Percentiles rank a stretch among this genome's conserved stretches.
Conservation (phyloP, 2,329 filamentous ascomycete species). For the Diaporthe ilicicola region DNA sequence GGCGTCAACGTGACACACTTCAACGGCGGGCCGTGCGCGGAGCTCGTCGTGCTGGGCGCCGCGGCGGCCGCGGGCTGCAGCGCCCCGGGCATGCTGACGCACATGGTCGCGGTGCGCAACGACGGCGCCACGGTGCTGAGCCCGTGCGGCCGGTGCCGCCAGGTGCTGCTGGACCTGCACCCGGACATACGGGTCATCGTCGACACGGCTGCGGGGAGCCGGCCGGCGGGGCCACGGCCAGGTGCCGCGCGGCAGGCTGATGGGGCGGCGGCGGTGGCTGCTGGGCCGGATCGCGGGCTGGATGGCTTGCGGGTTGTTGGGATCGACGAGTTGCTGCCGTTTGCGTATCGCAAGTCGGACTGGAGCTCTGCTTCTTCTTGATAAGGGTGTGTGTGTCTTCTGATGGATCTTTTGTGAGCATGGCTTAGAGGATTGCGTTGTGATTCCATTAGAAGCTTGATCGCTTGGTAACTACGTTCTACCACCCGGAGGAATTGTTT, state of each 20-base stretch:
- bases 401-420: background rate
- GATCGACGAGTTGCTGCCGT: constrained; percentile 6
- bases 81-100: background rate
- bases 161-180: constrained; percentile 9
- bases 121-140: constrained; percentile 13
- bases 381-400: background rate
- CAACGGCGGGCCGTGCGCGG: constrained; percentile 22
- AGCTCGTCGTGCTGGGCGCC: background rate
- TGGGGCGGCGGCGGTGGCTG: background rate
- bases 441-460: background rate
- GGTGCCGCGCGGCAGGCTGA: background rate
- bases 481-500: background rate
- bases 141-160: constrained; percentile 3
- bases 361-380: background rate
- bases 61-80: background rate
- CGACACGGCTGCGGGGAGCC: background rate
- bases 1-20: constrained; percentile 13
- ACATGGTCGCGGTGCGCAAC: constrained; percentile 15
- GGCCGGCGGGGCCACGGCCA: background rate
- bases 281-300: background rate
- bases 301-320: background rate
- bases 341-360: constrained; percentile 11
- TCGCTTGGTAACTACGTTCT: background rate
- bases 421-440: background rate
- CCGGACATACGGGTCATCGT: background rate